phyloP scores from a whole-genome alignment of 768 basidiomycete genomes.

The Mycena galericulata region DNA sequence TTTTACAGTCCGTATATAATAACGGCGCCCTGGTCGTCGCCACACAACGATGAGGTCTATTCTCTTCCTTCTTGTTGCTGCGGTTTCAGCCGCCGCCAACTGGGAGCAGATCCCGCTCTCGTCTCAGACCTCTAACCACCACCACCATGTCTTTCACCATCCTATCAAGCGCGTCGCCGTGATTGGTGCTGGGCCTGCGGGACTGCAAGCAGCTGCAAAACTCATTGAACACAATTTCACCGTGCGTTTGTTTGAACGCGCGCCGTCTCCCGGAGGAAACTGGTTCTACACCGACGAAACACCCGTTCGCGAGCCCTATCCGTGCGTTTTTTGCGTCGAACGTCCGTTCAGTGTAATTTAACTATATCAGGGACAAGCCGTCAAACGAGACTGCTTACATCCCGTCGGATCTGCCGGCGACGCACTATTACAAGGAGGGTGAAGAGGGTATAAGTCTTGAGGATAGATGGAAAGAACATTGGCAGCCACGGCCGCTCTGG shows the following conservation, averaged over 20 bases:
- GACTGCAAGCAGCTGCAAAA: slow-evolving; percentile 30
- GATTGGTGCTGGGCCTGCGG: slow-evolving; percentile 33
- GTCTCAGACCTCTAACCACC: background rate
- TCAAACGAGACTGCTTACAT: slow-evolving; percentile 9
- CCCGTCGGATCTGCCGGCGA: slow-evolving; percentile 23
- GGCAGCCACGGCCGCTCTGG: slow-evolving; percentile 39
- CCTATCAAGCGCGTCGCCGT: slow-evolving; percentile 34
- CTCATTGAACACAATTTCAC: slow-evolving; percentile 33
- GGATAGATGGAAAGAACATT: slow-evolving; percentile 36
- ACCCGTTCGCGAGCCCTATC: slow-evolving; percentile 35
- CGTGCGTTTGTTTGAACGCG: slow-evolving; percentile 35
- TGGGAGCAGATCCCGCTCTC: slow-evolving; percentile 22
- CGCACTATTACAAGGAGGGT: slow-evolving; percentile 28
- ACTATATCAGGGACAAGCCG: slow-evolving; percentile 11
- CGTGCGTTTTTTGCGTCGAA: slow-evolving; percentile 20
- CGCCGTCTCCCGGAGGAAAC: slow-evolving; percentile 38
- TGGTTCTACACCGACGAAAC: slow-evolving; percentile 41
- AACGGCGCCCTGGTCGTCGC: no score
- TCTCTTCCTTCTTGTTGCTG: background rate
- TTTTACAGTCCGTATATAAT: no score
- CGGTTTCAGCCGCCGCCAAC: slow-evolving; percentile 15
- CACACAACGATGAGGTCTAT: no score
- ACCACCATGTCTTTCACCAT: slow-evolving; percentile 22
- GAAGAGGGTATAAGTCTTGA: slow-evolving; percentile 30
- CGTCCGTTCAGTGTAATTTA: no score